Conservation (phyloP, 1,139 yeast genomes). For the Blastobotrys illinoisensis region DNA sequence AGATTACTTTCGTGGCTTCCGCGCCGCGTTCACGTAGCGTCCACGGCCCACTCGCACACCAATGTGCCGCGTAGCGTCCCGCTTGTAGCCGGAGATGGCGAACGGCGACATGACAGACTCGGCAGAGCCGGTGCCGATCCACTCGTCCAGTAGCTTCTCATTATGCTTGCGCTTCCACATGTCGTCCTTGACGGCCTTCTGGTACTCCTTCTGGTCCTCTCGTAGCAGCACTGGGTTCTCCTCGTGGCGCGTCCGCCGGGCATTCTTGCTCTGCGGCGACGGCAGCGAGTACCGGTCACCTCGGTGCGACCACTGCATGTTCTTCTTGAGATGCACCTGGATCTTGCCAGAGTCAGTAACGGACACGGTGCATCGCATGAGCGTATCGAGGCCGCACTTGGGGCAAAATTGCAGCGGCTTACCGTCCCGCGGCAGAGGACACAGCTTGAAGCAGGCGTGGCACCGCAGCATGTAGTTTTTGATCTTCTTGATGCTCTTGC, state of each 20-base stretch:
- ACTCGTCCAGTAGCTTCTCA: slow-evolving; percentile 77
- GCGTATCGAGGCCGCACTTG: slow-evolving; percentile 90
- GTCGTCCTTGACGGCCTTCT: slow-evolving; percentile 78
- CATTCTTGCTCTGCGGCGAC: slow-evolving; percentile 37
- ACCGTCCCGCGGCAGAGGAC: slow-evolving; percentile 73
- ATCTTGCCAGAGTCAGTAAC: slow-evolving; percentile 75
- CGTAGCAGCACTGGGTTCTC: slow-evolving; percentile 46
- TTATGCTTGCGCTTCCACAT: slow-evolving; percentile 83
- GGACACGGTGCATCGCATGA: slow-evolving; percentile 85
- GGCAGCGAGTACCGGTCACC: slow-evolving; percentile 79
- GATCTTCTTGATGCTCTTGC: slow-evolving; percentile 76
- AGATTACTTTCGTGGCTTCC: slow-evolving; percentile 24
- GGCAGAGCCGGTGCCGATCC: slow-evolving; percentile 93
- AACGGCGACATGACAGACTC: slow-evolving; percentile 91
- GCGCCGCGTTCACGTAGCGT: slow-evolving; percentile 65
- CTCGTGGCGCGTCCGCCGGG: slow-evolving; percentile 31
- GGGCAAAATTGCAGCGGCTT: slow-evolving; percentile 85
- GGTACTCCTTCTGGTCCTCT: slow-evolving; percentile 93
- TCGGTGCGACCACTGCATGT: slow-evolving; percentile 89
- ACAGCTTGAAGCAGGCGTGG: slow-evolving; percentile 87
- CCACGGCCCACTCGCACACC: slow-evolving; percentile 83
- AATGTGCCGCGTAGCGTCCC: slow-evolving; percentile 46
- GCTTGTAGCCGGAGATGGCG: slow-evolving; percentile 51
- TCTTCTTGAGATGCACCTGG: slow-evolving; percentile 84
- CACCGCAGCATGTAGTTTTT: slow-evolving; percentile 93